These are phyloP conservation scores for Tetrahymena borealis DNA, from an alignment of 73 alveolate species.

Conservation along the genomic window DNA sequence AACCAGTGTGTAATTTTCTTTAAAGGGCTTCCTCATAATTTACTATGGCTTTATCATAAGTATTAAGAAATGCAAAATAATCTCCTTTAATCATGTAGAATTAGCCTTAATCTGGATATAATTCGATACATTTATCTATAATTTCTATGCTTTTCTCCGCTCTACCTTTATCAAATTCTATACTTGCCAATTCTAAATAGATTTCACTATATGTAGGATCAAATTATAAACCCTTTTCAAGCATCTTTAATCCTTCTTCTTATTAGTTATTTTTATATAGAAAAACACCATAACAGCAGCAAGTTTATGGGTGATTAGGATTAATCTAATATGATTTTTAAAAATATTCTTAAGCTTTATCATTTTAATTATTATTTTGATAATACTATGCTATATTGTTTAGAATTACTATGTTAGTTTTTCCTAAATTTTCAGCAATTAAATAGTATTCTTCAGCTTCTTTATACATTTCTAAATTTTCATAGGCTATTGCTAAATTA, in stretches of 20 bases:
- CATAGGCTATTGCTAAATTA: background rate
- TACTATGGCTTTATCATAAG: no score
- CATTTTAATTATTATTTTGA: background rate
- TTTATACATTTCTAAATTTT: background rate
- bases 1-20: no score
- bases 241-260: background rate
- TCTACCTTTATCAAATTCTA: background rate
- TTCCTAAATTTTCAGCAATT: background rate
- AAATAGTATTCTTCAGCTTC: background rate
- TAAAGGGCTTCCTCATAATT: no score
- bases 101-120: no score
- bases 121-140: no score
- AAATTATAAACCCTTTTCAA: background rate
- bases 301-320: background rate
- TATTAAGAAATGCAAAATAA: no score
- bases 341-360: background rate
- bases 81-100: no score
- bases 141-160: no score
- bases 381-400: background rate
- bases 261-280: background rate
- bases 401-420: background rate
- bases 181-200: background rate
- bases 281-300: background rate
- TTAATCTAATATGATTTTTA: background rate
- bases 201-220: background rate